These are phyloP conservation scores for Ramularia endophylla DNA, from an alignment of 2,329 filamentous ascomycete species.

Conservation along the genomic window DNA sequence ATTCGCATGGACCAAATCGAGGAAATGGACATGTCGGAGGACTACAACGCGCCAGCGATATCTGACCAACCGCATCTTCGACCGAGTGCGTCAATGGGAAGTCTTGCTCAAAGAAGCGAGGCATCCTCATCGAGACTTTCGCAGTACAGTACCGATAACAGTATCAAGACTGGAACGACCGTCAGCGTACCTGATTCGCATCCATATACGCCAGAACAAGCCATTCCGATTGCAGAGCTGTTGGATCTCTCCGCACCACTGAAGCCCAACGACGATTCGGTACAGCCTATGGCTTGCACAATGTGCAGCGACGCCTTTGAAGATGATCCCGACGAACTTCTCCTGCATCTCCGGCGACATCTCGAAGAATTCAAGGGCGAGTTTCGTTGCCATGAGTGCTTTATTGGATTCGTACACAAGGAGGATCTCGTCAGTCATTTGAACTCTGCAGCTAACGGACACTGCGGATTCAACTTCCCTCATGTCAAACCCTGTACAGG, in stretches of 20 bases:
- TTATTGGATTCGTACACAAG: constrained; percentile 23
- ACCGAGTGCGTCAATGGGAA: not conserved
- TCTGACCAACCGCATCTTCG: not conserved
- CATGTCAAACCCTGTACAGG: constrained; percentile 20
- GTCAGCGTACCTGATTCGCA: too few relatives aligned
- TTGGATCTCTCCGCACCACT: not conserved
- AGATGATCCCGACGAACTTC: constrained; percentile 17
- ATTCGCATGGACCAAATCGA: not conserved
- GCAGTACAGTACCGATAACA: constrained; percentile 1
- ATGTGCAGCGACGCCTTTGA: constrained; percentile 21
- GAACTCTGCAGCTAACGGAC: constrained; percentile 14
- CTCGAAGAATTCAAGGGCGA: constrained; percentile 21
- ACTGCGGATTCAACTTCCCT: constrained; percentile 25
- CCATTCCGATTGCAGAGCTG: too few relatives aligned
- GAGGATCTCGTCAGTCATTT: constrained; percentile 20
- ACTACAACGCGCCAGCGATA: not conserved
- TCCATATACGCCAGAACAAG: not conserved
- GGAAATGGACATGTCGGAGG: not conserved
- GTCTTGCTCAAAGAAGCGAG: constrained; percentile 1
- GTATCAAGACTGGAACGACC: not conserved
- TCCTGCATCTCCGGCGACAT: constrained; percentile 19
- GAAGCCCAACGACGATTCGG: constrained; percentile 12
- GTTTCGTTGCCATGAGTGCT: constrained; percentile 19
- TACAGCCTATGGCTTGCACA: constrained; percentile 16
- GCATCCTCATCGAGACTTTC: not conserved